Percentiles rank a stretch among this genome's conserved stretches.
phyloP scores from a whole-genome alignment of 2,329 filamentous ascomycete species.

The Coniochaeta sp. region DNA sequence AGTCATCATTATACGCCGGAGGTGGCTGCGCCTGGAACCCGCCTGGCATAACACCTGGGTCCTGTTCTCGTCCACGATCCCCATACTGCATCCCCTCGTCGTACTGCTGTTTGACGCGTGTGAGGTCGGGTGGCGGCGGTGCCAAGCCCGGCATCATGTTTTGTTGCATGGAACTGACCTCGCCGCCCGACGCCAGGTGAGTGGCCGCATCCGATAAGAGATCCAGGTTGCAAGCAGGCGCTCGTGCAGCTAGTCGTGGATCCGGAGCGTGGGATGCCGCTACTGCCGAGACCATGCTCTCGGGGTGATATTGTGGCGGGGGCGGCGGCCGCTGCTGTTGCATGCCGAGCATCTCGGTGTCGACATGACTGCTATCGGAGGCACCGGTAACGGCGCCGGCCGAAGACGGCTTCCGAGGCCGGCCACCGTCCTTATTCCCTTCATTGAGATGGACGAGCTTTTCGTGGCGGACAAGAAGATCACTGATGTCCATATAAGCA shows the following conservation, averaged over 20 bases:
- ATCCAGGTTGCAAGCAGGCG: constrained; percentile 47
- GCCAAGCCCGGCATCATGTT: constrained; percentile 36
- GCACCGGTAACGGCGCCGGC: constrained; percentile 33
- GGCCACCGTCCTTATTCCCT: constrained; percentile 45
- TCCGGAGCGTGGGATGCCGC: constrained; percentile 37
- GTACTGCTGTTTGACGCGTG: constrained; percentile 41
- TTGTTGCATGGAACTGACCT: constrained; percentile 44
- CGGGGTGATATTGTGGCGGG: constrained; percentile 33
- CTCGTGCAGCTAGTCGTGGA: constrained; percentile 36
- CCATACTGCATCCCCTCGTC: constrained; percentile 40
- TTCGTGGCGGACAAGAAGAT: constrained; percentile 56
- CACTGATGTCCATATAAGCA: constrained; percentile 58
- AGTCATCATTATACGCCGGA: constrained; percentile 43
- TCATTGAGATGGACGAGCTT: constrained; percentile 59
- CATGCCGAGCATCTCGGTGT: constrained; percentile 38
- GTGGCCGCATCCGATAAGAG: constrained; percentile 53
- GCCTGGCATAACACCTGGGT: constrained; percentile 33
- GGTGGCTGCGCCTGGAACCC: constrained; percentile 30
- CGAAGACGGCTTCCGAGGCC: constrained; percentile 43
- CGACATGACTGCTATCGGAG: constrained; percentile 39
- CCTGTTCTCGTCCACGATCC: constrained; percentile 39
- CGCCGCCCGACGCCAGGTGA: constrained; percentile 44
- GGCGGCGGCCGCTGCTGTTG: constrained; percentile 24
- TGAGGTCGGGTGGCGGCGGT: constrained; percentile 31
- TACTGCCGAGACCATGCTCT: constrained; percentile 28